Conservation (phyloP, 345 rosid species). For the Citrus maxima region DNA sequence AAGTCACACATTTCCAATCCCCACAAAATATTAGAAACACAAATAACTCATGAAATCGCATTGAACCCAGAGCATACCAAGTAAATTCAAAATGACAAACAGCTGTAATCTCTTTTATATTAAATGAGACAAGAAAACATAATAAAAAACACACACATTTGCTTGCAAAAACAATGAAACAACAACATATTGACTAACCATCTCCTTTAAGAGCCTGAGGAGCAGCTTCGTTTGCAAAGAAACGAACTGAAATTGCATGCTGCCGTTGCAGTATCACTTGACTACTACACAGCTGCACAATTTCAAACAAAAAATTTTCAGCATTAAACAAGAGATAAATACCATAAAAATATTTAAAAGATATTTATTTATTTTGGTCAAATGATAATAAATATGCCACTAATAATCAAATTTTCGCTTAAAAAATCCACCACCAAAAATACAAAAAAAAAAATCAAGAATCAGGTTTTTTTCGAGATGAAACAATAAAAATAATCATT, state of each 20-base stretch:
- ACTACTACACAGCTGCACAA: slow-evolving; percentile 55
- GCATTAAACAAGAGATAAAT: background rate
- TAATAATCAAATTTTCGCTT: too few species aligned
- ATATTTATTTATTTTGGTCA: background rate
- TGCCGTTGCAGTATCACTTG: slow-evolving; percentile 47
- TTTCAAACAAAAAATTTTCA: background rate
- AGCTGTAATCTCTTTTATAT: too few species aligned
- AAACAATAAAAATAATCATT: background rate
- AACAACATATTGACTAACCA: slow-evolving; percentile 42
- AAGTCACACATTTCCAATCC: background rate
- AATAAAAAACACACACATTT: background rate
- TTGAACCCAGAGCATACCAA: background rate
- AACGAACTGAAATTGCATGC: slow-evolving; percentile 55
- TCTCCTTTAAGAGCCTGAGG: slow-evolving; percentile 76
- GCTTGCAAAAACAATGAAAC: background rate
- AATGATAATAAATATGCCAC: too few species aligned
- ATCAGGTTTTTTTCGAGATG: background rate
- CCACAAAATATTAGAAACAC: background rate
- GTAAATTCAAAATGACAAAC: background rate
- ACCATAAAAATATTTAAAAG: background rate
- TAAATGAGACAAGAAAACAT: too few species aligned
- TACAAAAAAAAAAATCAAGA: background rate
- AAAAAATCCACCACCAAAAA: background rate
- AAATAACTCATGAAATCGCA: background rate
- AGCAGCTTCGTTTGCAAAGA: slow-evolving; percentile 72